phyloP scores from a whole-genome alignment of 192 early-diverging fungal species.

The Allomyces macrogynus region DNA sequence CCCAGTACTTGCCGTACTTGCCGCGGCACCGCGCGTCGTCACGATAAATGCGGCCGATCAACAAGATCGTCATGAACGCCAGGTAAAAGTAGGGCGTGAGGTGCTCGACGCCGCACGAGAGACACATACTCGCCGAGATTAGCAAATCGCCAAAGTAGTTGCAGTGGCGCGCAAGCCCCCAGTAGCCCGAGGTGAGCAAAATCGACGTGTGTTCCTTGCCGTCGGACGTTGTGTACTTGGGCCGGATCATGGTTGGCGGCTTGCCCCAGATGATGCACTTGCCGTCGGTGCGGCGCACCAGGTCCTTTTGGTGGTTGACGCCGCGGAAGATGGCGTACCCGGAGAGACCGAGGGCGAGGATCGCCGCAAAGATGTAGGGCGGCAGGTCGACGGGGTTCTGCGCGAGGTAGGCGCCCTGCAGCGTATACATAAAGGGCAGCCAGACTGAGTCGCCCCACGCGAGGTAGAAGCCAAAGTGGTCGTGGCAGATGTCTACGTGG shows the following conservation, averaged over 20 bases:
- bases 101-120: slow-evolving; percentile 43
- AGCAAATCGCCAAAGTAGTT: slow-evolving; percentile 63
- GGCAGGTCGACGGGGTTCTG: slow-evolving; percentile 49
- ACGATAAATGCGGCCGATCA: slow-evolving; percentile 42
- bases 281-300: slow-evolving; percentile 44
- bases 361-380: slow-evolving; percentile 21
- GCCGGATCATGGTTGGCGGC: slow-evolving; percentile 48
- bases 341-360: slow-evolving; percentile 28
- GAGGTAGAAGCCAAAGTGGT: slow-evolving; percentile 72
- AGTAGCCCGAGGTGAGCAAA: slow-evolving; percentile 52
- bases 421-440: slow-evolving; percentile 44
- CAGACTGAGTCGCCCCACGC: slow-evolving; percentile 65
- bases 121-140: slow-evolving; percentile 49
- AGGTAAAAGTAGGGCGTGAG: slow-evolving; percentile 61
- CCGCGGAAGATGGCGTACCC: slow-evolving; percentile 66
- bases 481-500: slow-evolving; percentile 48
- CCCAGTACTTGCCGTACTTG: slow-evolving; percentile 71
- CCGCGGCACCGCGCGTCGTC: slow-evolving; percentile 50
- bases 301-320: slow-evolving; percentile 63
- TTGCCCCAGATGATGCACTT: slow-evolving; percentile 58
- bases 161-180: slow-evolving; percentile 68
- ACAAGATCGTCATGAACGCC: slow-evolving; percentile 54
- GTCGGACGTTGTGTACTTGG: slow-evolving; percentile 48
- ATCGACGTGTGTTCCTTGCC: slow-evolving; percentile 44
- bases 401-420: slow-evolving; percentile 27